phyloP scores from a whole-genome alignment of 139 green algal species.

The Micractinium sp. region DNA sequence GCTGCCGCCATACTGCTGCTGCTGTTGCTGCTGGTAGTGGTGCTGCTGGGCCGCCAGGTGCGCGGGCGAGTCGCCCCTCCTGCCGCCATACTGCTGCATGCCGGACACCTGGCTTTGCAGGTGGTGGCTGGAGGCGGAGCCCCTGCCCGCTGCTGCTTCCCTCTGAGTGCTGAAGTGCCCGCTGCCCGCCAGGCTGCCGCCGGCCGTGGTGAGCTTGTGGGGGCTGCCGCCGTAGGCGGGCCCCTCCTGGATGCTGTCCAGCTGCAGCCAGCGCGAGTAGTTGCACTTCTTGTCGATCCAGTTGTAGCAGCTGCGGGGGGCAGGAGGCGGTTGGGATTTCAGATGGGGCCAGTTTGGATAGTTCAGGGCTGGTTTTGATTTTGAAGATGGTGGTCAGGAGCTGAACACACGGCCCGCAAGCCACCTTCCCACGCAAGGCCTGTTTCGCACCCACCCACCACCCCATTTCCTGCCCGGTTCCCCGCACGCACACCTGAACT shows the following conservation, averaged over 20 bases:
- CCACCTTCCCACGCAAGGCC: neutral
- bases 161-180: neutral
- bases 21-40: neutral
- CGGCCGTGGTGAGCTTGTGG: neutral
- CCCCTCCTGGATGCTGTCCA: slow-evolving; percentile 24
- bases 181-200: neutral
- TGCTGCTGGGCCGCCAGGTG: neutral
- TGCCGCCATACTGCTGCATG: too few relatives aligned
- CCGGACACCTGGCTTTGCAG: neutral
- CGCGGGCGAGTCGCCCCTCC: too few relatives aligned
- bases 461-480: neutral
- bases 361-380: neutral
- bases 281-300: slow-evolving; percentile 38
- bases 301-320: slow-evolving; percentile 16
- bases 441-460: neutral
- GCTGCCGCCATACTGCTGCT: neutral
- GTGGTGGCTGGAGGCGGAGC: neutral
- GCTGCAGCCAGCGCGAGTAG: slow-evolving; percentile 26
- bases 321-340: too few relatives aligned
- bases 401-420: neutral
- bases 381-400: neutral
- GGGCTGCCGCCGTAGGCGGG: neutral
- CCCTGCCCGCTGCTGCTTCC: neutral
- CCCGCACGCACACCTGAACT: slow-evolving; percentile 44
- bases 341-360: too few relatives aligned